Evolutionary conservation across 106 monocot genomes (phyloP).

Genomic region (Phalaenopsis equestris): DNA sequence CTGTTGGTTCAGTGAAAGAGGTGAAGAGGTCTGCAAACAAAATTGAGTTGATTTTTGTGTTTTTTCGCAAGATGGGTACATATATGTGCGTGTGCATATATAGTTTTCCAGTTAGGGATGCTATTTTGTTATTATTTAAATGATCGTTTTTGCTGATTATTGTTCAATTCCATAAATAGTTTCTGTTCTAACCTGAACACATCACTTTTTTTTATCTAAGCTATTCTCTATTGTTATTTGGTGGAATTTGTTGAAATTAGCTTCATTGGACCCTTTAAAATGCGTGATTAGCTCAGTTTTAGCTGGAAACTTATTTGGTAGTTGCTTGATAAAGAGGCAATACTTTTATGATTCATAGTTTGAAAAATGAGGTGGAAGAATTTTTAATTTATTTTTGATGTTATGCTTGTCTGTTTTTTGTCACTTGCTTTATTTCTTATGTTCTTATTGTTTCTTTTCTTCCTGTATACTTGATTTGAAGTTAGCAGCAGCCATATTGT

Average conservation of each 20-base stretch:
- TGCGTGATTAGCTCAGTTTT: neutral
- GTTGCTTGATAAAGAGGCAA: neutral
- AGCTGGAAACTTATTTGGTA: neutral
- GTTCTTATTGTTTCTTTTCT: neutral
- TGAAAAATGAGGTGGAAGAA: neutral
- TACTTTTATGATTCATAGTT: neutral
- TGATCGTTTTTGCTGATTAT: neutral
- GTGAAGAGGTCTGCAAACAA: neutral
- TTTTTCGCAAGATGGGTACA: neutral
- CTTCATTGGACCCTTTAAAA: neutral
- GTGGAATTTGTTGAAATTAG: neutral
- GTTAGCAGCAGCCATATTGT: too few relatives aligned
- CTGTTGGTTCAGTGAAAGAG: neutral
- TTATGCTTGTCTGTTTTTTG: neutral
- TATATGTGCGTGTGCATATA: neutral
- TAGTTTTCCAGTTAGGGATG: neutral
- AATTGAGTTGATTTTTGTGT: neutral
- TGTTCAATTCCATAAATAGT: neutral
- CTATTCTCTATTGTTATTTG: neutral
- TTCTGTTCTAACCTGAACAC: neutral
- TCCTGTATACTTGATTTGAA: neutral
- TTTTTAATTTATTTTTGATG: neutral
- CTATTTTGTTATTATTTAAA: neutral
- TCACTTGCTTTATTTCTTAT: neutral
- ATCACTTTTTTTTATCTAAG: neutral